Conservation (phyloP, 176 grass and related monocot species). For the Musa schizocarpa region DNA sequence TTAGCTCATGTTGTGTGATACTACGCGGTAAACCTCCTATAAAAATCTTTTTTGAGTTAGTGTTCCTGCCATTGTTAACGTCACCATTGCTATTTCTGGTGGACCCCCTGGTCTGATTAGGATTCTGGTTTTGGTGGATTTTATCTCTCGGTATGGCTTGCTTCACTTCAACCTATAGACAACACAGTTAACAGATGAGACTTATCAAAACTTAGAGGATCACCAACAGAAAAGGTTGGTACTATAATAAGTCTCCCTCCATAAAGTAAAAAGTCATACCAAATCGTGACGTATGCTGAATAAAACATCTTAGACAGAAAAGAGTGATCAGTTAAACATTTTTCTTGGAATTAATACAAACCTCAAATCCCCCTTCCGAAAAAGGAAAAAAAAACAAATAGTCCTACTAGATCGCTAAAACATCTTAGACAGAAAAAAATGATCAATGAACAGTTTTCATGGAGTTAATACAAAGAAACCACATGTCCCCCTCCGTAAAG, state of each 20-base stretch:
- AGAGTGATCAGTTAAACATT: no score
- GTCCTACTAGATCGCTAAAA: no score
- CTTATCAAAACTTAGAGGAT: background rate
- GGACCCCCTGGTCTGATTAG: conserved; percentile 15
- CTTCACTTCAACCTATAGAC: conserved; percentile 26
- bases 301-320: no score
- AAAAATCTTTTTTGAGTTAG: conserved; percentile 51
- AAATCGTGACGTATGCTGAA: background rate
- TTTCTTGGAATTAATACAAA: no score
- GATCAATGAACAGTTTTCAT: no score
- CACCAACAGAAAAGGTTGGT: background rate
- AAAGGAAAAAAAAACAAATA: no score
- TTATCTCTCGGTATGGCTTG: conserved; percentile 11
- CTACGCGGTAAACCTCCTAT: conserved; percentile 40
- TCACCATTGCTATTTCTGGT: background rate
- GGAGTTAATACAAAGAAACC: no score
- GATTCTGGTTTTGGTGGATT: conserved; percentile 13
- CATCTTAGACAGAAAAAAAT: no score
- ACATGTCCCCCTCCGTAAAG: background rate
- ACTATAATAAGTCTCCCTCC: background rate
- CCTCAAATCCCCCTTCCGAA: no score
- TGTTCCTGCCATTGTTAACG: conserved; percentile 1
- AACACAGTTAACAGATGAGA: background rate
- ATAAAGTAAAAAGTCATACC: background rate
- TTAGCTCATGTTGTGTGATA: conserved; percentile 29